Evolutionary conservation across 257 asterid species (phyloP), one percentile per base, ranked within the genome.

Genomic region (Cynanchum wilfordii): DNA sequence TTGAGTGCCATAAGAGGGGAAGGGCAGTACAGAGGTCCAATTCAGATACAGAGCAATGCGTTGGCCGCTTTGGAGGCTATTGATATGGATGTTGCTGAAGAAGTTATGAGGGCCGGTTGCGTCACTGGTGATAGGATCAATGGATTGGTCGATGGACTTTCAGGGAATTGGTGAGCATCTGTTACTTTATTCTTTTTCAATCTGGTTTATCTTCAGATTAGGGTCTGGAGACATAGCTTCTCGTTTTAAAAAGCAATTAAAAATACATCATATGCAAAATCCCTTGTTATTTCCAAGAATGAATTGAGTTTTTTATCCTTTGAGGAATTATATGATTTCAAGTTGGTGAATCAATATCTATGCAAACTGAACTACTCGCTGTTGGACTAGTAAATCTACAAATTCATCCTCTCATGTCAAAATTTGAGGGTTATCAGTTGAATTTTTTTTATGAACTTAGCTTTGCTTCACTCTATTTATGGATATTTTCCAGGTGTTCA

Each of bases 1-100:
- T 84, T 95, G 86, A 95, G 98, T 77, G 98, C 98, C 22, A 75
- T 95, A 12, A 87, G 97, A 86, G 99, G 99, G 49, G 98, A 95
- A 75, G 99, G 97, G 0, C 96, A 95, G 72, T 95, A 95, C 62
- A 85, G 97, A 49, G 99, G 99, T 1, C 99, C 99, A 0, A 95
- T 92, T 78, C 99, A 95, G 79, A 76, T 95, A 65, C 99, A 95
- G 91, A 92, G 99, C 68, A 95, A 95, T 73, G 98, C 98, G 0
- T 78, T 95, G 85, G 99, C 98, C 54, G 96, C 97, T 75, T 78
- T 95, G 73, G 99, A 95, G 54, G 99, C 98, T 27, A 89, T 95
- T 74, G 97, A 95, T 76, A 77, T 90, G 90, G 89, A 78, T 65
- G 98, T 92, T 59, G 98, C 98, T 25, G 98, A 95, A 5, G 84